phyloP scores from a whole-genome alignment of 345 rosid species.

The Sonneratia caseolaris region DNA sequence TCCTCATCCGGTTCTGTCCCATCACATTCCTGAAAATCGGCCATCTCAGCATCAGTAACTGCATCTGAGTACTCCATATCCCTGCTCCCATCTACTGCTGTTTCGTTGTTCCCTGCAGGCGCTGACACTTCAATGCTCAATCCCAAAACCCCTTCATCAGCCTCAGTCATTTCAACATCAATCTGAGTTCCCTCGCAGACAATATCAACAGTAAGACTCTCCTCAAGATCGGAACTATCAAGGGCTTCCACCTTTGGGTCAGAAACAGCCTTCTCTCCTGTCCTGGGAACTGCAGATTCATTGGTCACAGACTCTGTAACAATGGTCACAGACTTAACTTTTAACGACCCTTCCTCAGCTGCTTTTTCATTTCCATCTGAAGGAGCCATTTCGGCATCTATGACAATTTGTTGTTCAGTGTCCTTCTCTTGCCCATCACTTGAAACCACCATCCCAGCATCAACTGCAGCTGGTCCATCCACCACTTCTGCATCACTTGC shows the following conservation, averaged over 20 bases:
- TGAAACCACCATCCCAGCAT: not conserved
- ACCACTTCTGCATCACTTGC: not conserved
- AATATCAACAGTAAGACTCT: not conserved
- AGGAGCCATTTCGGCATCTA: slow-evolving; percentile 9
- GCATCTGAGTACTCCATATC: slow-evolving; percentile 11
- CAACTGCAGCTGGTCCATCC: not conserved
- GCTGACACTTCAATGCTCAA: not conserved
- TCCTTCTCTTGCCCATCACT: slow-evolving; percentile 12
- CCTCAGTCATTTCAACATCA: not conserved
- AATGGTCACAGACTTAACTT: not conserved
- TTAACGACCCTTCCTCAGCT: not conserved
- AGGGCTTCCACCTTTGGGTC: not conserved
- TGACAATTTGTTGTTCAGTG: slow-evolving; percentile 17
- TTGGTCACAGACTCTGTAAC: not conserved
- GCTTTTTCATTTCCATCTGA: slow-evolving; percentile 1
- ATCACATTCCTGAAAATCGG: slow-evolving; percentile 18
- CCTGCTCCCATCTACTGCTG: not conserved
- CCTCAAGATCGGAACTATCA: not conserved
- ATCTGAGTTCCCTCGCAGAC: slow-evolving; percentile 1
- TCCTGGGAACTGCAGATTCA: not conserved
- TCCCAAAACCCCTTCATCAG: not conserved
- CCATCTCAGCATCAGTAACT: slow-evolving; percentile 20
- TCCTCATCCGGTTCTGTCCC: slow-evolving; percentile 37
- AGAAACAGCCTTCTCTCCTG: not conserved
- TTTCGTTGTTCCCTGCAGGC: not conserved